Base-by-base conservation (phyloP, 148 eudicot species). In the Rhododendron molle region DNA sequence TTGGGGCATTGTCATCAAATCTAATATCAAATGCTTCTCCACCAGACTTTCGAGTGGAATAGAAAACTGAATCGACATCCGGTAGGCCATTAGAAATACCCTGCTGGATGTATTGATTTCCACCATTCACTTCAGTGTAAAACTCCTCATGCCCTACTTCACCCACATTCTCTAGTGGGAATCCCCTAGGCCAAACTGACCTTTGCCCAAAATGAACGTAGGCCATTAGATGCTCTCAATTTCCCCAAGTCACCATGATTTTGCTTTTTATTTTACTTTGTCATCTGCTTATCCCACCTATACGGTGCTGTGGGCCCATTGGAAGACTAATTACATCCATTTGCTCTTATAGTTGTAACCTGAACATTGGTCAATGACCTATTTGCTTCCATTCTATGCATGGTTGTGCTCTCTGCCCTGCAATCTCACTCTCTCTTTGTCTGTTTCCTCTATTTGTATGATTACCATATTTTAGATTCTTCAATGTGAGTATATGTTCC, bases 151-250 rank as follows among this genome's bases (percentile, higher is more conserved):
- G 90, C 81, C 69, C 85, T 52, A 89, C 81, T 71, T 87, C 85
- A 58, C 90, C 90, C 38, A 89, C 90, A 82, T 87, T 89, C 26
- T 89, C 90, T 26, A 89, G 79, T 2, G 90, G 90, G 78, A 89
- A 85, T 7, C 90, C 90, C 72, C 90, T 85, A 4, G 90, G 90
- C 90, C 90, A 89, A 85, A 89, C 87, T 3, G 90, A 89, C 47
- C 90, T 81, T 78, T 89, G 90, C 56, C 90, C 90, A 40, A 87
- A 89, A 89, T 89, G 90, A 7, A 89, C 83, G 38, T 89, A 89
- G 0, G 90, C n/a, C n/a, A n/a, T n/a, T n/a, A n/a, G 80, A 21
- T 76, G 47, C 56, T 44, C n/a, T 4, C 32, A 46, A 26, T n/a
- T 46, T 44, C 6, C n/a, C 56, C 36, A 78, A 15, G 4, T 46